These are phyloP conservation scores for Tremella fuciformis DNA, from an alignment of 768 basidiomycete genomes.

Conservation along the genomic window DNA sequence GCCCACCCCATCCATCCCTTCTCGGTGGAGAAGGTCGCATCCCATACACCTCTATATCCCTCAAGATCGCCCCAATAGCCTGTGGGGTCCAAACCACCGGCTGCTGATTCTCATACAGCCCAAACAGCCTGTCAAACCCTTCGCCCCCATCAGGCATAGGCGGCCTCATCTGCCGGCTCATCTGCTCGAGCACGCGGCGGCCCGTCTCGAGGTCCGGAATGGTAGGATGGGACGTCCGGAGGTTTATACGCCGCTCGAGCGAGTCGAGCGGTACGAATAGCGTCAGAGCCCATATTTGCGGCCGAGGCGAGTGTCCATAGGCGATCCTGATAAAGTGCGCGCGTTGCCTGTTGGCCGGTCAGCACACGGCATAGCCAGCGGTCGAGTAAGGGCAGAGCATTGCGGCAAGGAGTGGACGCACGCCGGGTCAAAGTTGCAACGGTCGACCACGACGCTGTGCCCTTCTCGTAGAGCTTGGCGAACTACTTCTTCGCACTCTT, in stretches of 20 bases:
- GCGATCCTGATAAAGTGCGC: conserved; percentile 46
- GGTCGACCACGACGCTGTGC: conserved; percentile 46
- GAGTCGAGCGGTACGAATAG: conserved; percentile 25
- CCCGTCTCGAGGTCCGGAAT: conserved; percentile 40
- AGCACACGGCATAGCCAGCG: not conserved
- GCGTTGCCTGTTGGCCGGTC: conserved; percentile 36
- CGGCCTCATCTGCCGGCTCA: conserved; percentile 33
- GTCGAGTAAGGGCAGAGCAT: not conserved
- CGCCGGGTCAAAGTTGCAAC: conserved; percentile 47
- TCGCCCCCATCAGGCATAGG: conserved; percentile 32
- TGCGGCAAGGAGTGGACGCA: conserved; percentile 23
- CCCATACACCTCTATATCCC: too few relatives aligned
- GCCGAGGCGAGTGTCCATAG: conserved; percentile 13
- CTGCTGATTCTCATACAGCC: conserved; percentile 19
- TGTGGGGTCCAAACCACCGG: not conserved
- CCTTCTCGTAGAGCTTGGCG: conserved; percentile 29
- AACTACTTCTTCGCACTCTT: conserved; percentile 43
- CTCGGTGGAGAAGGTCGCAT: too few relatives aligned
- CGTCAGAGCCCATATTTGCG: conserved; percentile 25
- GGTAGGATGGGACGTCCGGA: conserved; percentile 42
- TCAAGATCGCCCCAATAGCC: too few relatives aligned
- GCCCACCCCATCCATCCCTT: too few relatives aligned
- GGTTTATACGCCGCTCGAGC: conserved; percentile 29
- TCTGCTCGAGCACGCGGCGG: conserved; percentile 37
- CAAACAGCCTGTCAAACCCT: conserved; percentile 40